Percentiles rank a stretch among this genome's conserved stretches.
phyloP scores from a whole-genome alignment of 2,329 filamentous ascomycete species.

The Camptophora hylomeconis region DNA sequence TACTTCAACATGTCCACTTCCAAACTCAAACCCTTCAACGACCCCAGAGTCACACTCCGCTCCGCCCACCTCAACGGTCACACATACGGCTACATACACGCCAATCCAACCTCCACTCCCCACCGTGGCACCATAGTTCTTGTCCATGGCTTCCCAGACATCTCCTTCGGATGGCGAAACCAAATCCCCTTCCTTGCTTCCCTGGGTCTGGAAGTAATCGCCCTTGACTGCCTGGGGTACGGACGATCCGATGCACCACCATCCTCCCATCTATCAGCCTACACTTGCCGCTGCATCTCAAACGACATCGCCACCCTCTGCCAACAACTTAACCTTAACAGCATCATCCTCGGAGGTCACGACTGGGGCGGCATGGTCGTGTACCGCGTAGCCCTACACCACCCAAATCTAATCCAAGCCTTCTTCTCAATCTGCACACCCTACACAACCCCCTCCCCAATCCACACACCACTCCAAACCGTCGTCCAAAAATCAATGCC shows the following conservation, averaged over 20 bases:
- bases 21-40: conserved; percentile 50
- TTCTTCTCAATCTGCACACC: conserved; percentile 76
- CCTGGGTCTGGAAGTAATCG: conserved; percentile 65
- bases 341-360: conserved; percentile 75
- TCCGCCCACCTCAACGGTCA: conserved; percentile 52
- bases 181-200: conserved; percentile 67
- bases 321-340: conserved; percentile 38
- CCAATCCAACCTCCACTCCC: conserved; percentile 28
- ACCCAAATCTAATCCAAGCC: conserved; percentile 58
- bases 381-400: conserved; percentile 61
- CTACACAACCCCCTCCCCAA: conserved; percentile 43
- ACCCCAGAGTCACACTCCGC: conserved; percentile 53
- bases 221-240: conserved; percentile 78
- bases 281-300: conserved; percentile 58
- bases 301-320: conserved; percentile 65
- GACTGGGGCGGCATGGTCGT: conserved; percentile 78
- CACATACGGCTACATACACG: conserved; percentile 53
- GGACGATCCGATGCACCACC: conserved; percentile 52
- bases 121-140: conserved; percentile 42
- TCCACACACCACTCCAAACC: conserved; percentile 45
- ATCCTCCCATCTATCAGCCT: conserved; percentile 41
- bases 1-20: conserved; percentile 38
- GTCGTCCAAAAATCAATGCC: conserved; percentile 45
- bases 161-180: conserved; percentile 75
- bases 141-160: conserved; percentile 72